phyloP scores from a whole-genome alignment of 768 basidiomycete species.

The Pleurotus sapidus region DNA sequence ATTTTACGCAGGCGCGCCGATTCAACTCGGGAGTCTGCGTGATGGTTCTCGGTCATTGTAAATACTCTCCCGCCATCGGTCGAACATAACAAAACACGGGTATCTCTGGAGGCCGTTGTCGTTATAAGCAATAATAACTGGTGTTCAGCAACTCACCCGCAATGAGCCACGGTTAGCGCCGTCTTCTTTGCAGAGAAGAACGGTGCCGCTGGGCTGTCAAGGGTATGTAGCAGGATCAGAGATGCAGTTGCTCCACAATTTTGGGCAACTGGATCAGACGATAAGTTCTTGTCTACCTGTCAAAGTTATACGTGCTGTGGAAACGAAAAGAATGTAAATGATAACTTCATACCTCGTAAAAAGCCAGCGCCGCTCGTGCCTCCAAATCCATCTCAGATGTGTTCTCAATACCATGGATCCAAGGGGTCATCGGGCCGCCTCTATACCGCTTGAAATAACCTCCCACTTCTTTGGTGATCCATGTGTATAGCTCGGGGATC shows the following conservation, averaged over 20 bases:
- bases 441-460: slow-evolving; percentile 91
- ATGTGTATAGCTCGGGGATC: slow-evolving; percentile 73
- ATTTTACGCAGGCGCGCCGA: slow-evolving; percentile 80
- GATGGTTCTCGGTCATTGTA: slow-evolving; percentile 92
- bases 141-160: slow-evolving; percentile 57
- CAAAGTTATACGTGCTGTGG: slow-evolving; percentile 6
- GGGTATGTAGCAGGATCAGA: slow-evolving; percentile 84
- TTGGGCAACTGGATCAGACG: slow-evolving; percentile 65
- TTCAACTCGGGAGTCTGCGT: slow-evolving; percentile 89
- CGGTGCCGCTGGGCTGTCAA: slow-evolving; percentile 76
- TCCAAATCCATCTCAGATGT: slow-evolving; percentile 64
- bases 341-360: slow-evolving; percentile 64
- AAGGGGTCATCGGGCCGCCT: slow-evolving; percentile 76
- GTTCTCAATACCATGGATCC: slow-evolving; percentile 41
- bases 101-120: slow-evolving; percentile 57
- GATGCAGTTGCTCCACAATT: slow-evolving; percentile 90
- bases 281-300: slow-evolving; percentile 75
- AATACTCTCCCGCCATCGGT: slow-evolving; percentile 69
- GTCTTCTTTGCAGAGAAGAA: slow-evolving; percentile 80
- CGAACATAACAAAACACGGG: slow-evolving; percentile 80
- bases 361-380: slow-evolving; percentile 82
- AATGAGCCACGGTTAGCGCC: slow-evolving; percentile 87
- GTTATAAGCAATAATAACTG: neutral
- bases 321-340: slow-evolving; percentile 8
- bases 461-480: slow-evolving; percentile 69